A percentile compares a stretch with the other conserved stretches of the same genome.
Conservation (phyloP, 2,329 filamentous ascomycete species). For the Fusarium udum region DNA sequence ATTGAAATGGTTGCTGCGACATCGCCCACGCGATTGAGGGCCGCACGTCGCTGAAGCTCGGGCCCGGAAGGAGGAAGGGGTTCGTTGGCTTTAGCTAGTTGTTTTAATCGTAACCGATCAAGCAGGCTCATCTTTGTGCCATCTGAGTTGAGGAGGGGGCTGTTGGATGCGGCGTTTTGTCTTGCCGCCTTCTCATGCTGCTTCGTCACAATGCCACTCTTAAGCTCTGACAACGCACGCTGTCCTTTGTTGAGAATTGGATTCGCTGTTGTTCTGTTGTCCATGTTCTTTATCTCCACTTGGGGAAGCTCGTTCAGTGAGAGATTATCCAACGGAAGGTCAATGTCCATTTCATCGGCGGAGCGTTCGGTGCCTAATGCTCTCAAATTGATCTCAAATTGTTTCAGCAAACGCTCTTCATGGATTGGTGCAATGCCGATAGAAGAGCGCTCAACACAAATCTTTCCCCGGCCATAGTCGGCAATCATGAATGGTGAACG, state of each 20-base stretch:
- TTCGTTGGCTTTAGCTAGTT: slow-evolving; percentile 66
- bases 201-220: slow-evolving; percentile 65
- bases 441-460: slow-evolving; percentile 67
- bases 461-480: slow-evolving; percentile 63
- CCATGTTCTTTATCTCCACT: slow-evolving; percentile 48
- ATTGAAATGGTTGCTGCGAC: slow-evolving; percentile 74
- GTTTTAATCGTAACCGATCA: slow-evolving; percentile 79
- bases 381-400: slow-evolving; percentile 64
- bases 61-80: slow-evolving; percentile 64
- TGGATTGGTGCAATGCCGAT: slow-evolving; percentile 53
- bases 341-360: slow-evolving; percentile 39
- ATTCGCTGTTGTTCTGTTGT: slow-evolving; percentile 55
- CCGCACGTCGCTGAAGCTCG: slow-evolving; percentile 69
- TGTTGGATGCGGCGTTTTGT: slow-evolving; percentile 45
- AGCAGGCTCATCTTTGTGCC: slow-evolving; percentile 72
- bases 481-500: slow-evolving; percentile 55
- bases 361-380: slow-evolving; percentile 53
- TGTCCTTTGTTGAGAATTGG: slow-evolving; percentile 73
- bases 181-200: slow-evolving; percentile 58
- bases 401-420: slow-evolving; percentile 61
- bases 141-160: slow-evolving; percentile 52
- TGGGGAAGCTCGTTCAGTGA: slow-evolving; percentile 62
- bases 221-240: slow-evolving; percentile 74
- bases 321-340: slow-evolving; percentile 44
- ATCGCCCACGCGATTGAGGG: slow-evolving; percentile 74